Base-by-base conservation (phyloP, 352 stramenopile genomes). In the Pythium phragmiticola region DNA sequence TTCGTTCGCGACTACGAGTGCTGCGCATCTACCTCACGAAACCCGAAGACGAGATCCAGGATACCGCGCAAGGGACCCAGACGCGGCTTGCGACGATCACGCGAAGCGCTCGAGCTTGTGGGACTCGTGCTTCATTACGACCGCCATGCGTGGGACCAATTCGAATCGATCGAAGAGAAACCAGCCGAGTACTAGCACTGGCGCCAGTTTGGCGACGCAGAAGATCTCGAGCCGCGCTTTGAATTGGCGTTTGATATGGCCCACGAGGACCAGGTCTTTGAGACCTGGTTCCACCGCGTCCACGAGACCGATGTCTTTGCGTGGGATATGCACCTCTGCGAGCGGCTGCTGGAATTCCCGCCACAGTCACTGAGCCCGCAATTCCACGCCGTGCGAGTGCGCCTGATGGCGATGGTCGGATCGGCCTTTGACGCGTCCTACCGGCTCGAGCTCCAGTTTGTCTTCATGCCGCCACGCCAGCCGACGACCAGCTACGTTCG, bases 1-100 rank as follows among this genome's bases (percentile, higher is more conserved):
- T 63, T 0, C 56, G 36, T 7, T 63, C 56, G 7, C 56, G 56
- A 5, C 56, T 63, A 8, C 56, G 56, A n/a, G 46, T 34, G n/a
- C 30, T 63, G 43, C 56, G 56, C 9, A 33, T 63, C 17, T 63
- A 63, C 36, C 46, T 63, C 30, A 54, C 56, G 1, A 63, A 63
- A 21, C 56, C 56, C 30, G 33, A 63, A 30, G 43, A 50, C 11
- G 42, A 53, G 21, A 23, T 49, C 28, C 11, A 55, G 7, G 56
- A 63, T n/a, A 63, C 56, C 1, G 16, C 45, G 3, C 30, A 26
- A 11, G 43, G 56, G 45, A 63, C 56, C 1, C 19, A 12, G 1
- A 19, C 43, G n/a, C 43, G 56, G 21, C 45, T 63, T 30, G 17
- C 28, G 3, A 23, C 28, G 7, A 7, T 55, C 8, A n/a, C 56